Evolutionary conservation across 2,329 filamentous ascomycete genomes (phyloP), one percentile per base, ranked within the genome.

Genomic region (Penicillium sp.): DNA sequence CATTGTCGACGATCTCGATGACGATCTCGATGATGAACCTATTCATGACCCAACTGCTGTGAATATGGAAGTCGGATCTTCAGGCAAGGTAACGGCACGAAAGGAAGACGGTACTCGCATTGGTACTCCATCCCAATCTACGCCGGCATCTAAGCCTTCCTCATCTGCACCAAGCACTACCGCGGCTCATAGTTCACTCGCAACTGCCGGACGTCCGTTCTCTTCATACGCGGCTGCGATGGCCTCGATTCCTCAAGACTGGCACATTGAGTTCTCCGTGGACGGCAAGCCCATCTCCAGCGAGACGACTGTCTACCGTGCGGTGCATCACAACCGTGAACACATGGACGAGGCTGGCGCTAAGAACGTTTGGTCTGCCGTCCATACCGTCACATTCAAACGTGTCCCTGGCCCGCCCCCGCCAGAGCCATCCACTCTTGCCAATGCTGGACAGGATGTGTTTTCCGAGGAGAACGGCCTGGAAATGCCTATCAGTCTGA

Each of bases 241-340:
- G 42, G 87, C 90, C 57, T 76, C 87, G 11, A 75, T 81, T 0
- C 88, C 90, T 1, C 86, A 94, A 63, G 90, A 97, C 63, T 98
- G 93, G 93, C 91, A 98, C 61, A 89, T 98, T 50, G 88, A 97
- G 62, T 98, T 98, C 69, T 90, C 82, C 56, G 79, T 97, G 40
- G 86, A 94, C 54, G 86, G 80, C 43, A 89, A 89, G 65, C 79
- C 86, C 1, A 86, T 98, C 48, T 77, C 87, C 0, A 93, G 90
- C 57, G 90, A 97, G 59, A 96, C 88, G 0, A 98, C 93, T 0
- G 91, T 98, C 46, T 98, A 97, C 63, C 85, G 91, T 39, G 93
- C 93, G 26, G 88, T 97, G 7, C 88, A 96, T 62, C 86, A 82
- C 63, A 81, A 77, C 71, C 76, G 80, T 49, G 69, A 75, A 11